Base-by-base conservation (phyloP, 148 eudicot species). In the Rhododendron henanense region DNA sequence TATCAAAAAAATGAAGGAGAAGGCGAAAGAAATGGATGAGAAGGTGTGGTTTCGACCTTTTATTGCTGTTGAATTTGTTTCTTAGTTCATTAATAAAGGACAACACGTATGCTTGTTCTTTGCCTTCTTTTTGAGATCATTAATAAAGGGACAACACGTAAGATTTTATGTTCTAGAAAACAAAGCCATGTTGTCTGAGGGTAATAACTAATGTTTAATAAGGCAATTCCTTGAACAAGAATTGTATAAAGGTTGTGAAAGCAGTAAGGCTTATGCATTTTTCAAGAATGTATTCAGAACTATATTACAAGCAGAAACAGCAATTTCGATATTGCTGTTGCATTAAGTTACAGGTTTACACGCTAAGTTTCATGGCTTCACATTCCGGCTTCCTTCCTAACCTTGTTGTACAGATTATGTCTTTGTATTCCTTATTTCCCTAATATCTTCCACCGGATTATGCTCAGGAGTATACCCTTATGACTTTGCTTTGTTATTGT, bases 11-110 rank as follows among this genome's bases (percentile, higher is more conserved):
- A 86, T 92, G 94, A 97, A 94, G 92, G 98, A 93, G 51, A 93
- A 87, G 87, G 89, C 90, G 59, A 90, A 92, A 90, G 98, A 97
- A 86, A 81, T 92, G 91, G 91, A 91, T 81, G 94, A 92, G 85
- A 93, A 92, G 95, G 99, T 96, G 81, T 81, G 88, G 41, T 67
- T 87, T 74, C 44, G 50, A 21, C 25, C 35, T 77, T 9, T 4
- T 78, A 19, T 71, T 28, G n/a, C 47, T 53, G 1, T 33, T 83
- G 23, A 18, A 45, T 50, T 59, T 25, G 44, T 33, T 28, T 69
- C 55, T 75, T 85, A 1, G 78, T 21, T 85, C 63, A 4, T 23
- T 85, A 28, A 37, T 47, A 51, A 28, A n/a, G 61, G 51, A 82
- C 13, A 39, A n/a, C 83, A 18, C 14, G 10, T 82, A 11, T 19